Conservation (phyloP, 2,329 filamentous ascomycete genomes). For the Trichoderma afroharzianum region DNA sequence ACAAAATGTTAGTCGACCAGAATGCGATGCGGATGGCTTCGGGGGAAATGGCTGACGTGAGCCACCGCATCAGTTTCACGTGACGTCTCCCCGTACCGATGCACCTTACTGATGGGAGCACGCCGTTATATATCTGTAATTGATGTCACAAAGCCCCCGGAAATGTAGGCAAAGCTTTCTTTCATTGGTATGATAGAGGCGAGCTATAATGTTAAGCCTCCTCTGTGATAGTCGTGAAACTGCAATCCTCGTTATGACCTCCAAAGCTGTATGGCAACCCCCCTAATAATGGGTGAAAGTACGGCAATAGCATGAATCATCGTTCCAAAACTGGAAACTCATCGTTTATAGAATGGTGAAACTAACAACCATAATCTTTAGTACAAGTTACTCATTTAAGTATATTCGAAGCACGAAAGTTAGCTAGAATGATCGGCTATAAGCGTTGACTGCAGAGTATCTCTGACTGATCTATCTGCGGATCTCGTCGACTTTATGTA, state of each 20-base stretch:
- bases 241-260: background rate
- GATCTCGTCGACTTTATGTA: background rate
- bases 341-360: background rate
- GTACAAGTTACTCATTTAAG: background rate
- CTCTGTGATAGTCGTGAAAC: background rate
- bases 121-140: too few species aligned
- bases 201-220: background rate
- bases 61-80: background rate
- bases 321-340: accelerated
- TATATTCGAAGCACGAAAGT: background rate
- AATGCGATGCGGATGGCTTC: background rate
- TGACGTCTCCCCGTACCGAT: background rate
- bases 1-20: background rate
- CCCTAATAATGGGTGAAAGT: background rate
- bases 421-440: background rate
- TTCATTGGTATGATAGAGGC: background rate
- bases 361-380: background rate
- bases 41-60: background rate
- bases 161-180: too few species aligned
- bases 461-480: accelerated
- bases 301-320: background rate
- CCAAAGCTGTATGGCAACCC: background rate
- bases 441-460: background rate
- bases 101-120: background rate
- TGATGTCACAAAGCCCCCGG: too few species aligned